Evolutionary conservation across 2,329 filamentous ascomycete species (phyloP), one percentile per base, ranked within the genome.

Genomic region (Hymenoscyphus salicellus): DNA sequence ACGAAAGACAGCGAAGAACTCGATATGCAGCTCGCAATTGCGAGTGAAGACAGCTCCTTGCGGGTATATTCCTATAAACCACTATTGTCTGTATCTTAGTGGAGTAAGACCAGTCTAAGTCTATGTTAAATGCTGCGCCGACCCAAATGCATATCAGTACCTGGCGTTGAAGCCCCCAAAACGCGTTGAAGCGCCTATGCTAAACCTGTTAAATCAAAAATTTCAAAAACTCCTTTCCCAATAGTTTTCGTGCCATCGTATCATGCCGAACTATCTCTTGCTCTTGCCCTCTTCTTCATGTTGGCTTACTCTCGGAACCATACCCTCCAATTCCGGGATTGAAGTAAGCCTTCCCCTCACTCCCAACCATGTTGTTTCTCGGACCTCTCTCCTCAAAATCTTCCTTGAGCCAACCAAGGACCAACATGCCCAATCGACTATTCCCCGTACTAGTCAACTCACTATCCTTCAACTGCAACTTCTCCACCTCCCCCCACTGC

Each of bases 401-500:
- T 66, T 90, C 85, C 75, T 86, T 86, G 76, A 99, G 81, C 95
- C 95, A 99, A 62, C 83, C 83, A 70, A 99, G 80, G 33, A 98
- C 95, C 68, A 99, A 78, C 79, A 96, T 90, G 10, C 94, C 93
- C 7, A 98, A 82, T 63, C 87, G 86, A 72, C 90, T 95, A 77
- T 97, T 97, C 41, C 93, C 93, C 1, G 81, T 82, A 32, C 70
- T 65, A 20, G 61, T 69, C 36, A 56, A 61, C 56, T 69, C 66
- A 56, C 73, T 70, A 20, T 82, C 80, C 38, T 61, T 49, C 56
- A 81, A 79, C 66, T 85, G 80, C 79, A 95, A 93, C 38, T 82
- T 79, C 62, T 89, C 87, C 55, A 94, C 86, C 41, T 81, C 79
- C 1, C 93, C 94, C 88, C 89, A 96, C 77, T 96, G 91, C 81